Base-by-base conservation (phyloP, 1,139 yeast species). In the Candida sp. region DNA sequence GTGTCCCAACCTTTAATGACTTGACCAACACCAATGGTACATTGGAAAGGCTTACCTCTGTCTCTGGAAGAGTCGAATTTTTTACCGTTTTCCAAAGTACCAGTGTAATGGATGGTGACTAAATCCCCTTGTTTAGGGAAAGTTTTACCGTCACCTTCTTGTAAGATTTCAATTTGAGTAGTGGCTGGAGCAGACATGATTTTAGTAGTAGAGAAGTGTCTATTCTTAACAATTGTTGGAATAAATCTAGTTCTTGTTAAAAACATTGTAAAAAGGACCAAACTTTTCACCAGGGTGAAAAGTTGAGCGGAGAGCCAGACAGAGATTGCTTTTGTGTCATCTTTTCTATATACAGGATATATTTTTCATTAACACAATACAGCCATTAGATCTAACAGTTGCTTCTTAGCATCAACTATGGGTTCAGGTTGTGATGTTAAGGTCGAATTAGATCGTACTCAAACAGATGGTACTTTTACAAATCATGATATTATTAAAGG, bases 1-100 rank as follows among this genome's bases (percentile, higher is more conserved):
- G 82, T 87, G 64, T 90, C 97, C 97, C 97, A 90, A 51, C 97
- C 98, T 60, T 81, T 79, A 70, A 91, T 91, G 53, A 91, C 97
- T 72, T 87, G 96, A 49, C 98, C 97, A 54, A 87, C 96, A 64
- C 98, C 98, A 65, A 91, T 87, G 67, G 75, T 73, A 68, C 95
- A 87, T 66, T 88, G 89, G 82, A 93, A 91, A 52, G 98, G 97
- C 68, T 84, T 79, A 59, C 95, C 95, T 72, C 97, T 84, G 75
- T 87, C 95, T 57, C 90, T 79, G 40, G 97, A 90, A 46, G 96
- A 87, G 71, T 93, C 98, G 64, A 93, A 93, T 70, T 88, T 89
- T 73, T 86, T 87, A 58, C 98, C 98, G 65, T 87, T 86, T 68
- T 87, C 95, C 59, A 93, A 79, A 44, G 96, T 89, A 56, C 99